phyloP scores from a whole-genome alignment of 23 red algal genomes.

The Cyanidiococcus yangmingshanensis region DNA sequence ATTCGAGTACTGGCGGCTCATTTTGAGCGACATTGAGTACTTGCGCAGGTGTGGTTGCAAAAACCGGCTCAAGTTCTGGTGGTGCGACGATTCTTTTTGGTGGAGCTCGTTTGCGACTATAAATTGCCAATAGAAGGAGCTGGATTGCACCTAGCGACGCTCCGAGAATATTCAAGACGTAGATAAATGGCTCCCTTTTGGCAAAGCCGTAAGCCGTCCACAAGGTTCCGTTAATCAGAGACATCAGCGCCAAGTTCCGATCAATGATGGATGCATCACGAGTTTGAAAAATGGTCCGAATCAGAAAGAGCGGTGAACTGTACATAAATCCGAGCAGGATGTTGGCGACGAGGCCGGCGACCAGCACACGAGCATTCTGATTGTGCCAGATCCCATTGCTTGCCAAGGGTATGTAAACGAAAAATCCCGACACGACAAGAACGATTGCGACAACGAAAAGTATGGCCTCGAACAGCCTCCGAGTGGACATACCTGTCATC shows the following conservation, averaged over 20 bases:
- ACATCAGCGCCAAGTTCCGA: conserved; percentile 14
- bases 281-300: not conserved
- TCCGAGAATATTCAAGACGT: conserved; percentile 24
- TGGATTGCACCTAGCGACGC: conserved; percentile 15
- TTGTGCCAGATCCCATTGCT: not conserved
- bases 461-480: not conserved
- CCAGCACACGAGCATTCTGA: not conserved
- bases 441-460: not conserved
- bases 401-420: conserved; percentile 9
- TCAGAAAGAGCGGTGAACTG: conserved; percentile 14
- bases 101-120: not conserved
- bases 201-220: conserved; percentile 33
- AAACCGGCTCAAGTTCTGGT: not conserved
- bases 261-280: conserved; percentile 27
- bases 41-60: not conserved
- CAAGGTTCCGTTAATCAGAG: conserved; percentile 20
- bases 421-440: not conserved
- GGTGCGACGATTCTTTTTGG: not conserved
- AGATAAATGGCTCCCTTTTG: conserved; percentile 19
- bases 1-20: no score
- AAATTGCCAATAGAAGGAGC: conserved; percentile 7
- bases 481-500: not conserved
- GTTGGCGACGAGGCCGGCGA: conserved; percentile 23
- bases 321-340: conserved; percentile 15
- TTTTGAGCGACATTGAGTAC: not conserved